Conservation (phyloP, 1,139 yeast species). For the Magnusiomyces magnusii region DNA sequence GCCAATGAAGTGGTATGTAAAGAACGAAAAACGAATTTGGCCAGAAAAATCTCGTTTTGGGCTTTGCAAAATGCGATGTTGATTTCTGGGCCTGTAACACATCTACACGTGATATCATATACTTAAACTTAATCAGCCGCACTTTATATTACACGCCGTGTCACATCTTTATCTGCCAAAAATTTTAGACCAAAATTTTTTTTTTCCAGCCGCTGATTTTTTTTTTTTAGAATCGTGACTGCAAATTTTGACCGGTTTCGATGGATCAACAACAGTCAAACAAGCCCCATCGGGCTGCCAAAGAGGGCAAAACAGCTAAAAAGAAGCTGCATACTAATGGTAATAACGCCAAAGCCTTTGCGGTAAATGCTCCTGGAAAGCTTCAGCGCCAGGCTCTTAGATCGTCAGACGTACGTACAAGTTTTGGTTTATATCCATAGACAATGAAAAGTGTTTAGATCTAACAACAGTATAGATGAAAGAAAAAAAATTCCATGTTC, state of each 20-base stretch:
- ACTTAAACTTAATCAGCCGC: background rate
- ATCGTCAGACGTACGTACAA: conserved; percentile 54
- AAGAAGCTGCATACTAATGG: conserved; percentile 90
- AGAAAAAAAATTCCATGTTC: conserved; percentile 87
- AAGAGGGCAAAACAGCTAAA: conserved; percentile 52
- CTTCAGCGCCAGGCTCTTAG: conserved; percentile 79
- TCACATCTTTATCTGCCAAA: background rate
- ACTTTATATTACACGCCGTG: background rate
- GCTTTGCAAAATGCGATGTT: background rate
- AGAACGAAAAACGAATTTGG: background rate
- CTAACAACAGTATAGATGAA: conserved; percentile 32
- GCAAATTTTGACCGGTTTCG: background rate
- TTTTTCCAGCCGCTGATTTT: no score
- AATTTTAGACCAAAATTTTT: background rate
- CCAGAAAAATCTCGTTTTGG: background rate
- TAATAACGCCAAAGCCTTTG: conserved; percentile 88
- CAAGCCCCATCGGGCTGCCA: conserved; percentile 43
- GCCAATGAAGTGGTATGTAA: background rate
- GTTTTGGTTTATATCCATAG: background rate
- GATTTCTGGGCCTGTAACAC: no score
- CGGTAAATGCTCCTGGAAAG: conserved; percentile 87
- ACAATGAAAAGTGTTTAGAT: background rate
- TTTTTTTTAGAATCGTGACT: no score
- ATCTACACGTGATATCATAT: background rate
- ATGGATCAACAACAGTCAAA: conserved; percentile 29